phyloP scores from a whole-genome alignment of 192 early-diverging fungal genomes.

The Radiomyces spectabilis region DNA sequence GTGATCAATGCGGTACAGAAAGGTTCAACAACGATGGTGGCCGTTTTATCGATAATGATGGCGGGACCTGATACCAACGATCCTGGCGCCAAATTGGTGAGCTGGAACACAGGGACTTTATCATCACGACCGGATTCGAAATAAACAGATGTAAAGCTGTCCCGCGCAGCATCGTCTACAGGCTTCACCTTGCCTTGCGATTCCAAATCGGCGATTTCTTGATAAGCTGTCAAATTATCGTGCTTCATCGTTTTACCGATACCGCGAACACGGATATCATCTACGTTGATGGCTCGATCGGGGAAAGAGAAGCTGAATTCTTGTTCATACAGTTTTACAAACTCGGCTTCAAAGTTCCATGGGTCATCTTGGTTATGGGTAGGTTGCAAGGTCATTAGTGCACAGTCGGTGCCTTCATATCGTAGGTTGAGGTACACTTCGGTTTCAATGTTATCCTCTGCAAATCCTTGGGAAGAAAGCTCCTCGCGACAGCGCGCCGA shows the following conservation, averaged over 20 bases:
- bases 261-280: constrained; percentile 89
- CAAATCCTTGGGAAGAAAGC: constrained; percentile 69
- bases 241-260: constrained; percentile 50
- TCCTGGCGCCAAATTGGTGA: constrained; percentile 58
- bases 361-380: constrained; percentile 14
- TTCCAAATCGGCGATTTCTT: constrained; percentile 26
- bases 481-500: constrained; percentile 32
- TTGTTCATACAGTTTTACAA: constrained; percentile 71
- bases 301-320: constrained; percentile 94
- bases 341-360: constrained; percentile 63
- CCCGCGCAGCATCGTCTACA: constrained; percentile 22
- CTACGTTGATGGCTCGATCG: constrained; percentile 76
- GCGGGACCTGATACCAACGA: constrained; percentile 75
- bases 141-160: constrained; percentile 55
- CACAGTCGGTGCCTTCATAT: constrained; percentile 89
- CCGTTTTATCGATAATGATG: constrained; percentile 84
- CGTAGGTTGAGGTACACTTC: constrained; percentile 83
- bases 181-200: constrained; percentile 7
- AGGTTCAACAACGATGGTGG: constrained; percentile 84
- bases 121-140: constrained; percentile 64
- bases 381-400: constrained; percentile 82
- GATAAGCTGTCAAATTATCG: constrained; percentile 25
- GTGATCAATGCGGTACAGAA: constrained; percentile 72
- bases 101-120: constrained; percentile 63
- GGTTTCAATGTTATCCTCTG: constrained; percentile 34